Percentiles rank a stretch among this genome's conserved stretches.
phyloP scores from a whole-genome alignment of 768 basidiomycete genomes.

The Chalciporus pseudorubinellus region DNA sequence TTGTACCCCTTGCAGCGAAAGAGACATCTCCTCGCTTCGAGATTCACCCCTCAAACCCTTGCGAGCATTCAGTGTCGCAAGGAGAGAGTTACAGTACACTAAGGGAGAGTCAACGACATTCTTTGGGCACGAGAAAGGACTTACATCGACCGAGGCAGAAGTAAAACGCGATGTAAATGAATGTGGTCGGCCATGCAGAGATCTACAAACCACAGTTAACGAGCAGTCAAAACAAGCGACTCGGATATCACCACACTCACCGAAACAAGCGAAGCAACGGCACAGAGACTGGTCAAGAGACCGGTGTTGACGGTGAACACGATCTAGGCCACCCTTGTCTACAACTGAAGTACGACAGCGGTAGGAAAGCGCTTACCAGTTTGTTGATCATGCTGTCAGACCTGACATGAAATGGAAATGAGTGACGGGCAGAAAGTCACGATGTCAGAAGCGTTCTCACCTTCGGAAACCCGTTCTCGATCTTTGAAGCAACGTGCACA shows the following conservation, averaged over 20 bases:
- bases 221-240: too few relatives aligned
- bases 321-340: constrained; percentile 33
- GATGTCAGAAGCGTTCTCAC: constrained; percentile 13
- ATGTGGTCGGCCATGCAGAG: constrained; percentile 42
- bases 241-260: constrained; percentile 27
- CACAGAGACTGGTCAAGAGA: constrained; percentile 43
- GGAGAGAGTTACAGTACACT: constrained; percentile 63
- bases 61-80: constrained; percentile 57
- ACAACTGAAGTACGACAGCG: neutral
- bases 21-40: constrained; percentile 7
- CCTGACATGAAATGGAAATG: constrained; percentile 8
- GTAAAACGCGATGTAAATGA: constrained; percentile 59
- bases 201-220: constrained; percentile 36
- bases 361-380: constrained; percentile 23
- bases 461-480: constrained; percentile 53
- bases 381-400: constrained; percentile 53
- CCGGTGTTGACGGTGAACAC: constrained; percentile 50
- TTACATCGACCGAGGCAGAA: constrained; percentile 57
- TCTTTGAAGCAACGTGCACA: constrained; percentile 44
- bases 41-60: constrained; percentile 39
- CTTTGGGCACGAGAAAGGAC: constrained; percentile 19
- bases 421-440: neutral
- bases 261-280: constrained; percentile 52
- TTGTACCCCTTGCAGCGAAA: constrained; percentile 27
- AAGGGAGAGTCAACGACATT: neutral